Base-by-base conservation (phyloP, 2,329 filamentous ascomycete genomes). In the Beauveria rudraprayagi region DNA sequence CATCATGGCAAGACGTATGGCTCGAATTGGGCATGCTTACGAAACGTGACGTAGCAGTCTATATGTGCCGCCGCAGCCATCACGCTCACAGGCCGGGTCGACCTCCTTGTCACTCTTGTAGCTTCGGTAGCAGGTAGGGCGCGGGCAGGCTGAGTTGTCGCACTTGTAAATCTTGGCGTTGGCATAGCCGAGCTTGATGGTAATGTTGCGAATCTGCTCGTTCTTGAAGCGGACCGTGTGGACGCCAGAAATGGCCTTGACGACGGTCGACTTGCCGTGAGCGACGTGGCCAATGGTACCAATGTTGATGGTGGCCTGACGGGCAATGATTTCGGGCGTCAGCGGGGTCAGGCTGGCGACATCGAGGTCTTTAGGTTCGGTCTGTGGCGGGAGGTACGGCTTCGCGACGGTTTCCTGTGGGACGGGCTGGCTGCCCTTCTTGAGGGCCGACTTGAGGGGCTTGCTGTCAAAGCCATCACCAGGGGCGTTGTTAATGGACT, bases 121-220 rank as follows among this genome's bases (percentile, higher is more conserved):
- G 78, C 91, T 96, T 76, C 90, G 86, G 81, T 92, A 99, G 83
- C 93, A 97, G 68, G 90, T 92, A 66, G 94, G 94, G 70, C 94
- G 85, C 63, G 94, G 94, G 80, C 94, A 99, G 67, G 90, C 88
- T 59, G 80, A 75, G 78, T 91, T 97, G 77, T 97, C 91, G 77
- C 94, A 99, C 83, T 97, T 91, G 87, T 97, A 99, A 76, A 99
- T 92, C 80, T 99, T 97, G 70, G 94, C 94, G 77, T 99, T 99
- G 75, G 94, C 94, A 76, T 99, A 99, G 75, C 94, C 94, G 70
- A 99, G 85, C 86, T 99, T 99, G 83, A 99, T 99, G 71, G 94
- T 99, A 72, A 99, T 99, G 77, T 99, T 99, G 72, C 94, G 85
- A 80, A 97, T 95, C 78, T 97, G 80, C 80, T 99, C 94, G 81